These are phyloP conservation scores for Gossypium lobatum DNA, from an alignment of 441 rosid genomes.

Conservation along the genomic window DNA sequence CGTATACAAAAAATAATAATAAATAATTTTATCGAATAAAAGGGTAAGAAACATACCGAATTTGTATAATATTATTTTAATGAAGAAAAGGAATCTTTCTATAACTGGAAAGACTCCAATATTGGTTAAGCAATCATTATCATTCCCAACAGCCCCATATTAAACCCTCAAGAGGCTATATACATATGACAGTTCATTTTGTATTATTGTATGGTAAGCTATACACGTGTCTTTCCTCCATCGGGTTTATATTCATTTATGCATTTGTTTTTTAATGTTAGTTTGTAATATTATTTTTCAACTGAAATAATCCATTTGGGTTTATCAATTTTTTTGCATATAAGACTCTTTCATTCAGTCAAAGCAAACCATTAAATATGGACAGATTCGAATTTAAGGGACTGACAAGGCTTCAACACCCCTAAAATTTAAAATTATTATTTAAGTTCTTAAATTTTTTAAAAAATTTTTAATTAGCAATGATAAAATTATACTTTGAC, in stretches of 20 bases:
- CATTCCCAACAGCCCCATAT: slow-evolving; percentile 10
- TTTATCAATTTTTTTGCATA: not conserved
- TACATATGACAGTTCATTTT: not conserved
- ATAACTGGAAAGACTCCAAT: slow-evolving; percentile 23
- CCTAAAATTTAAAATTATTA: no score
- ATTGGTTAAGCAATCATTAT: slow-evolving; percentile 10
- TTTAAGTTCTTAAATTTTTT: no score
- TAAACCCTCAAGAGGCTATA: not conserved
- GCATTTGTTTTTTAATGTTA: not conserved
- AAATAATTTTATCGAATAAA: not conserved
- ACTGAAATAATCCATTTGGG: not conserved
- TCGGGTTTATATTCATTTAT: not conserved
- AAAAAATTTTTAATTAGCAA: no score
- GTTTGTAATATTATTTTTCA: not conserved
- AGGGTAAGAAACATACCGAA: not conserved
- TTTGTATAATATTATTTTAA: slow-evolving; percentile 7
- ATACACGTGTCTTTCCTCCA: not conserved
- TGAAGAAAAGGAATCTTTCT: slow-evolving; percentile 28
- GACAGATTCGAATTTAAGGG: no score
- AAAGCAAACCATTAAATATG: no score
- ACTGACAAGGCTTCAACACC: accelerated
- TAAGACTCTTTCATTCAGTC: no score
- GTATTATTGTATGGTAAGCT: not conserved
- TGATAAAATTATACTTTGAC: accelerated
- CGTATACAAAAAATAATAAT: not conserved